A percentile compares a stretch with the other conserved stretches of the same genome.
These are phyloP conservation scores for Aspergillus caelatus DNA, from an alignment of 2,329 filamentous ascomycete species.

Conservation along the genomic window DNA sequence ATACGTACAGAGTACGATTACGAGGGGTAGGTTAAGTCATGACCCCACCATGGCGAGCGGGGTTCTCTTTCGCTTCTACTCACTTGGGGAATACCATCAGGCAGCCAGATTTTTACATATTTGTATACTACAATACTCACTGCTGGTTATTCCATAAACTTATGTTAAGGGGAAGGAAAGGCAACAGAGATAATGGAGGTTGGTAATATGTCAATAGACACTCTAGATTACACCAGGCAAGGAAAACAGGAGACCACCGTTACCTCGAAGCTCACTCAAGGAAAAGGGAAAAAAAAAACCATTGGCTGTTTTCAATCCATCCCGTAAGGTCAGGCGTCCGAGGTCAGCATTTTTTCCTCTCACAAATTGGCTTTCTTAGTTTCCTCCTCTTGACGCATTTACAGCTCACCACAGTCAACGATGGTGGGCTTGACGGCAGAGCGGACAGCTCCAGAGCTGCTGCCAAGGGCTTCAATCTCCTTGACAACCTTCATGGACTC, in stretches of 20 bases:
- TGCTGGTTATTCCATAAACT: not conserved
- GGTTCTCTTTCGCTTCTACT: not conserved
- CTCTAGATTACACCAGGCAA: conserved; percentile 34
- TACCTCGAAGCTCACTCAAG: conserved; percentile 2
- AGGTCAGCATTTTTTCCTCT: conserved; percentile 4
- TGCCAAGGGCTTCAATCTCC: conserved; percentile 63
- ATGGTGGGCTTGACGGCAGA: conserved; percentile 60
- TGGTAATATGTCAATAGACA: conserved; percentile 23
- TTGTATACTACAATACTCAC: not conserved
- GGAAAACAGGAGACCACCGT: conserved; percentile 16
- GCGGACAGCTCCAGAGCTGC: conserved; percentile 54
- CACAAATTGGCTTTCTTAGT: conserved; percentile 4
- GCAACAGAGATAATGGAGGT: not conserved
- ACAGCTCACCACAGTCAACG: conserved; percentile 51
- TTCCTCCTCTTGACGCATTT: conserved; percentile 28
- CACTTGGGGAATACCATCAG: not conserved
- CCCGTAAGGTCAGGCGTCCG: not conserved
- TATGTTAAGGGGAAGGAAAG: not conserved
- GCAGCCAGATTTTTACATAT: not conserved
- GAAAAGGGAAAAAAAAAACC: not conserved
- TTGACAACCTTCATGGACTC: conserved; percentile 59
- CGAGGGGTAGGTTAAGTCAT: not conserved
- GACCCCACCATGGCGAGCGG: conserved; percentile 14
- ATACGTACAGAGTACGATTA: not conserved
- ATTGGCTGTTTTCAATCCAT: not conserved